phyloP scores from a whole-genome alignment of 1,139 yeast species.

The Taiozyma sp. region DNA sequence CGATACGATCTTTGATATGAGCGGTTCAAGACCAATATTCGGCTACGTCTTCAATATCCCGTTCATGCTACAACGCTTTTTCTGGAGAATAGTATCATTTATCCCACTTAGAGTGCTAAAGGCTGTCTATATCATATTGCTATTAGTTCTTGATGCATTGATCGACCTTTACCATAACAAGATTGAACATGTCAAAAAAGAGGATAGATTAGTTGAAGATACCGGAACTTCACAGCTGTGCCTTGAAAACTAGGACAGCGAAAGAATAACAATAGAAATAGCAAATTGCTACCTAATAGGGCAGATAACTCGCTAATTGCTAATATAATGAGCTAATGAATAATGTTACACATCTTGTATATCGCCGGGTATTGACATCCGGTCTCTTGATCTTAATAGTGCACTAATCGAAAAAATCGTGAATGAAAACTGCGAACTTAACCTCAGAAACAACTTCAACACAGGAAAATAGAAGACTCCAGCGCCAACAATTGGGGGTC shows the following conservation, averaged over 20 bases:
- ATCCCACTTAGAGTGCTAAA: slow-evolving; percentile 14
- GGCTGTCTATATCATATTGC: slow-evolving; percentile 6
- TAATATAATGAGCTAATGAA: neutral
- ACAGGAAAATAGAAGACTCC: too few relatives aligned
- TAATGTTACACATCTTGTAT: neutral
- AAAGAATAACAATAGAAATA: neutral
- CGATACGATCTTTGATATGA: slow-evolving; percentile 4
- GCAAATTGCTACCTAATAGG: neutral
- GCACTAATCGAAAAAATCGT: neutral
- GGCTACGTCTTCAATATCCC: slow-evolving; percentile 9
- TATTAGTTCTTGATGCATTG: slow-evolving; percentile 9
- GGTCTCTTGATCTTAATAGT: neutral
- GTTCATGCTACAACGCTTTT: slow-evolving; percentile 2
- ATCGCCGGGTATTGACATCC: neutral
- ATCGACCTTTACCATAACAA: neutral
- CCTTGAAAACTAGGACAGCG: neutral
- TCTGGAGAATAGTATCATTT: slow-evolving; percentile 12
- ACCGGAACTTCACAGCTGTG: neutral
- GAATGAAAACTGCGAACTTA: neutral
- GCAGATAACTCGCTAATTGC: neutral
- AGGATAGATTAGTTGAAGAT: neutral
- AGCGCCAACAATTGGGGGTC: too few relatives aligned
- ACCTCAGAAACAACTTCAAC: neutral
- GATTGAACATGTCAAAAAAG: neutral
- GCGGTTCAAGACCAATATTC: slow-evolving; percentile 6